Base-by-base conservation (phyloP, 2,329 filamentous ascomycete species). In the Exophiala sp. region DNA sequence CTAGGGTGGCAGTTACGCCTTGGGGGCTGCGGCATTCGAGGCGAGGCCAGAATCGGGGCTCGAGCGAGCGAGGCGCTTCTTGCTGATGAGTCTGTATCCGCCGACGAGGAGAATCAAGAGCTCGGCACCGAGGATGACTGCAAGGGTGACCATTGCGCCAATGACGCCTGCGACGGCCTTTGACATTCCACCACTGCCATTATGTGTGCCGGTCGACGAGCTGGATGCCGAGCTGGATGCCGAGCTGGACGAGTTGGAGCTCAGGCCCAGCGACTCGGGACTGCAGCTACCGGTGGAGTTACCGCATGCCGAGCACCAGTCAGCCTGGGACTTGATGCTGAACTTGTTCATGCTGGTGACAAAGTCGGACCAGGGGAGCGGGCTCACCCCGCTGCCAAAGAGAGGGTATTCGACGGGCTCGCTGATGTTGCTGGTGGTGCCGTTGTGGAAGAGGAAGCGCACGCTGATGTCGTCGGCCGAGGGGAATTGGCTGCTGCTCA, bases 121-220 rank as follows among this genome's bases (percentile, higher is more conserved):
- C 57, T 78, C 76, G 9, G 80, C 46, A 0, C 77, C 79, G 37
- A 84, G 59, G n/a, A 85, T 70, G 39, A 84, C 79, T 19, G 73
- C 81, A 32, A 86, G 64, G 1, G 82, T 84, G 14, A 85, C 81
- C 73, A 85, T 78, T 0, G 82, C 82, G 29, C 82, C 82, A 62
- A 94, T 89, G 3, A 91, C 87, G 44, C 88, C 88, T 0, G 86
- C 88, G n/a, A 90, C 81, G 4, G 80, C 76, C 30, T 75, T 79
- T 43, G 83, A 85, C 22, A 94, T 73, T 7, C 78, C 76, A 44
- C 68, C 65, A 16, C 60, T 41, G 6, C 77, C 75, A 46, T 67
- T 65, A 16, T 59, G 39, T 44, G 67, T 65, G 21, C 60, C 41
- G n/a, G 51, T 51, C n/a, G n/a, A n/a, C n/a, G n/a, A n/a, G 21